Conservation (phyloP, 345 rosid species). For the Arabidopsis arenosa region DNA sequence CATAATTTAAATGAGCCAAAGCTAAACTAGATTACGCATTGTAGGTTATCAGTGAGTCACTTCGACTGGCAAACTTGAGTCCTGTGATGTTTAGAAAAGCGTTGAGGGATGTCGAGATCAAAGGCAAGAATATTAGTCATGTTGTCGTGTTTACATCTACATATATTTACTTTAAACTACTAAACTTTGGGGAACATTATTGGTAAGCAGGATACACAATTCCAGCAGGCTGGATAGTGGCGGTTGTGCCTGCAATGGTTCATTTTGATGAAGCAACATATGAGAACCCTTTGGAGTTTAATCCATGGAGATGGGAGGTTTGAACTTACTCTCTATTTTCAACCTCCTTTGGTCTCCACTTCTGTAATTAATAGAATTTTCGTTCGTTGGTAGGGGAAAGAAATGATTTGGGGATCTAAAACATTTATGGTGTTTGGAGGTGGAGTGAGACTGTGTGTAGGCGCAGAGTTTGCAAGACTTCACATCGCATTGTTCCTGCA, state of each 20-base stretch:
- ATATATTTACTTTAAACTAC: too few species aligned
- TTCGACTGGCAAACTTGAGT: constrained; percentile 41
- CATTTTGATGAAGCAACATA: constrained; percentile 44
- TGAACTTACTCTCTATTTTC: too few species aligned
- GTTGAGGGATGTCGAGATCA: constrained; percentile 43
- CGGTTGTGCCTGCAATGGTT: constrained; percentile 33
- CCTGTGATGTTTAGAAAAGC: constrained; percentile 47
- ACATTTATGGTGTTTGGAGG: constrained; percentile 58
- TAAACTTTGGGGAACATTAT: background rate
- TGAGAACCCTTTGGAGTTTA: constrained; percentile 47
- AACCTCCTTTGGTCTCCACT: too few species aligned
- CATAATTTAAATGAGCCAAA: too few species aligned
- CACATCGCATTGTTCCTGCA: constrained; percentile 48
- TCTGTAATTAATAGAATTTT: background rate
- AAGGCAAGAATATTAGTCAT: constrained; percentile 30
- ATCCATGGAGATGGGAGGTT: constrained; percentile 62
- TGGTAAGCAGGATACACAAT: constrained; percentile 48
- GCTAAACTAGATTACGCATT: too few species aligned
- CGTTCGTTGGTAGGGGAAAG: constrained; percentile 31
- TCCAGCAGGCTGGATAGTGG: constrained; percentile 25
- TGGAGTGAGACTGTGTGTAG: constrained; percentile 50
- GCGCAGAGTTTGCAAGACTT: constrained; percentile 55
- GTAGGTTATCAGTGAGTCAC: constrained; percentile 49
- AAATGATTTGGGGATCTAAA: constrained; percentile 40
- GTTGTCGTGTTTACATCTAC: too few species aligned